A percentile compares a stretch with the other conserved stretches of the same genome.
Evolutionary conservation across 108 stramenopile genomes (phyloP).

Genomic region (Cyclotella baltica): DNA sequence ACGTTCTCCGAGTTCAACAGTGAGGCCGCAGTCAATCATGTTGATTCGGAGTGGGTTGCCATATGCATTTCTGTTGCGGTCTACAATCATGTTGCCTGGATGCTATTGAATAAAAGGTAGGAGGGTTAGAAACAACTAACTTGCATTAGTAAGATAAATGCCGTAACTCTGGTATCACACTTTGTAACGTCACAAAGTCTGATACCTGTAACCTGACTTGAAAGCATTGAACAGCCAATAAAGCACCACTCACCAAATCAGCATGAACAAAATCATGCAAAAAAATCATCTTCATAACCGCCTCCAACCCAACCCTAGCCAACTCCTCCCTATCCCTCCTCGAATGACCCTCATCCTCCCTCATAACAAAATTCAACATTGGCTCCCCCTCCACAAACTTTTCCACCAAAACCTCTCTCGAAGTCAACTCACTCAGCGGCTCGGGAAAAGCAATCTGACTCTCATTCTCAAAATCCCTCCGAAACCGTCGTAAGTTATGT

Average conservation of each 20-base stretch:
- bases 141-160: too few species aligned
- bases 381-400: constrained; percentile 87
- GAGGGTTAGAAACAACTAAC: not conserved
- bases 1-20: constrained; percentile 83
- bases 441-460: constrained; percentile 72
- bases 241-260: constrained; percentile 65
- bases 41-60: constrained; percentile 65
- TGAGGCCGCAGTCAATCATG: constrained; percentile 88
- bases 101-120: constrained; percentile 18
- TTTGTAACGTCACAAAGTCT: not conserved
- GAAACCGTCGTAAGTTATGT: constrained; percentile 73
- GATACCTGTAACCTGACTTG: too few species aligned
- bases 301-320: constrained; percentile 75
- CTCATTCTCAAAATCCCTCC: constrained; percentile 73
- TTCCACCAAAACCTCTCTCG: constrained; percentile 79
- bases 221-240: not conserved
- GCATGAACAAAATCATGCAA: constrained; percentile 81
- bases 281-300: constrained; percentile 93
- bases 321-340: constrained; percentile 67
- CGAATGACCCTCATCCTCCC: constrained; percentile 58
- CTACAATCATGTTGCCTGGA: constrained; percentile 83
- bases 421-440: constrained; percentile 79
- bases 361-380: constrained; percentile 70
- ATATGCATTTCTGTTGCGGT: constrained; percentile 51
- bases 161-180: too few species aligned